Evolutionary conservation across 345 rosid genomes (phyloP), one percentile per base, ranked within the genome.

Genomic region (Salix arbutifolia): DNA sequence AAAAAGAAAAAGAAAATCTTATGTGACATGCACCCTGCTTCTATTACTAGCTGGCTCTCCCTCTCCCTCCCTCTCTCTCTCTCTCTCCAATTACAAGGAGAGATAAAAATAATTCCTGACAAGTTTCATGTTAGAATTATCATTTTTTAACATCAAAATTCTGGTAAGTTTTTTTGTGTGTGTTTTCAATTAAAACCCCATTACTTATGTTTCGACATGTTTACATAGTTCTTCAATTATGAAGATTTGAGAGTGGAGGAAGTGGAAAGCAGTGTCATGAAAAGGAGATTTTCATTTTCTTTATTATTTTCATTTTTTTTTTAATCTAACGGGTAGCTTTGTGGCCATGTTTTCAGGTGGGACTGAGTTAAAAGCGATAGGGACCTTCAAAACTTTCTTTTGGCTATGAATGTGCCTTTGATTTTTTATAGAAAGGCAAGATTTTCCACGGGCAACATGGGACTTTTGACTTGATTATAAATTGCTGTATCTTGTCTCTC

Each of bases 371-470:
- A 69, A 80, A 33, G 60, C 72, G 38, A 38, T 44, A 48, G 77
- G 37, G 69, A 68, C 52, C 76, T 76, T 81, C 60, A 60, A 71
- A 80, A 78, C 69, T 46, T 13, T 31, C 33, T 31, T 31, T 31
- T 25, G 4, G 6, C 48, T 40, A 40, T 40, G 50, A 46, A 4
- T 12, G 50, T 44, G 50, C 30, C 67, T 56, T 64, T 70, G 52
- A 30, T 44, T 70, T 58, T 61, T 14, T 18, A 12, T 0, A 46
- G 38, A 71, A 65, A 37, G 65, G 71, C 40, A 23, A 50, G 65
- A 64, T 64, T 28, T 79, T 70, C 8, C 79, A 76, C 71, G 69
- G 76, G 65, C 16, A 44, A 58, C 78, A 42, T 25, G 83, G 74
- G 80, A 44, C 67, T 76, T 76, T 67, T 65, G 67, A 70, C 74